phyloP scores from a whole-genome alignment of 257 asterid genomes.

The Linderniella brevidens region DNA sequence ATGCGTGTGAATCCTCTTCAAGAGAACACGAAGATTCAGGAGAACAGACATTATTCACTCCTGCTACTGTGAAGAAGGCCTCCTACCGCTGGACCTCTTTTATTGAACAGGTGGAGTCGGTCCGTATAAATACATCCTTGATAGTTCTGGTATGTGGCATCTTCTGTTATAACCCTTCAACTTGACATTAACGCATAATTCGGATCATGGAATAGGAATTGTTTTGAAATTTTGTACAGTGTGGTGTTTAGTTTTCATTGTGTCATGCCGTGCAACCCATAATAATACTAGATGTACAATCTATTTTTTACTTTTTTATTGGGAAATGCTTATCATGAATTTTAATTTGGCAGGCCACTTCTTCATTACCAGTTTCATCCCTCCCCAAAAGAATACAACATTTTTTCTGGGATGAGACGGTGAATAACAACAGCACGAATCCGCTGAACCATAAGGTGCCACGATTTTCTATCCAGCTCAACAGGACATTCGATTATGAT shows the following conservation, averaged over 20 bases:
- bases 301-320: too few species aligned
- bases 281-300: too few species aligned
- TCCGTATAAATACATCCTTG: conserved; percentile 51
- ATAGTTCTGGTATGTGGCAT: conserved; percentile 58
- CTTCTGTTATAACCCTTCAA: background rate
- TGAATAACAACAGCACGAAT: conserved; percentile 22
- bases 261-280: too few species aligned
- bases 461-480: conserved; percentile 49
- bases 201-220: too few species aligned
- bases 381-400: conserved; percentile 60
- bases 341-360: conserved; percentile 58
- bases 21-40: conserved; percentile 14
- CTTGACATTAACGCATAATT: too few species aligned
- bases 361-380: conserved; percentile 43
- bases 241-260: too few species aligned
- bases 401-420: conserved; percentile 42
- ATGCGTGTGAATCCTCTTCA: conserved; percentile 16
- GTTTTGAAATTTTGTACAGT: background rate
- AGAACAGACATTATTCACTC: conserved; percentile 14
- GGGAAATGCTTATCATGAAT: conserved; percentile 9
- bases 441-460: conserved; percentile 39
- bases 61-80: conserved; percentile 24
- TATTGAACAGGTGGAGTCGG: conserved; percentile 71
- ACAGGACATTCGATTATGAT: conserved; percentile 41
- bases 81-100: conserved; percentile 83